These are phyloP conservation scores for Tylopilus sp. DNA, from an alignment of 1,284 basidiomycete genomes.

Conservation along the genomic window DNA sequence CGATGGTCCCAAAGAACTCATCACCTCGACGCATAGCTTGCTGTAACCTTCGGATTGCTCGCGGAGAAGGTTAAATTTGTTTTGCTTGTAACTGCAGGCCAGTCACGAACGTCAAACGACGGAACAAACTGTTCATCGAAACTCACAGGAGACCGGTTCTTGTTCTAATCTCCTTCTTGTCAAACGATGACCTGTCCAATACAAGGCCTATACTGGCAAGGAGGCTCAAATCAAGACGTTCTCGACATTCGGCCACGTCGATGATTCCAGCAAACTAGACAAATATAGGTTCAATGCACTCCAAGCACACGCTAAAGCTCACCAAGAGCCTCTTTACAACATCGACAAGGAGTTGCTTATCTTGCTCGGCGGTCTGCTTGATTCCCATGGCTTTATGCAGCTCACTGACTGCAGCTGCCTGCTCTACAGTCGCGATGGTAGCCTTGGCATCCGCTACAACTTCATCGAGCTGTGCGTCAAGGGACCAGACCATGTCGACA, in stretches of 20 bases:
- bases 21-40: slow-evolving; percentile 83
- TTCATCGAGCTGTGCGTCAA: slow-evolving; percentile 75
- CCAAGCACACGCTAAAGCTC: slow-evolving; percentile 28
- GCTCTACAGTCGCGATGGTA: slow-evolving; percentile 19
- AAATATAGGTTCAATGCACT: slow-evolving; percentile 5
- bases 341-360: slow-evolving; percentile 57
- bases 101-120: slow-evolving; percentile 10
- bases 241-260: slow-evolving; percentile 57
- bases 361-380: slow-evolving; percentile 53
- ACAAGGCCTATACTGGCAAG: slow-evolving; percentile 63
- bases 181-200: slow-evolving; percentile 54
- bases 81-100: slow-evolving; percentile 86
- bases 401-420: slow-evolving; percentile 11
- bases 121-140: neutral
- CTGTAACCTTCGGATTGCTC: slow-evolving; percentile 98
- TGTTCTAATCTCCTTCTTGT: slow-evolving; percentile 73
- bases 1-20: slow-evolving; percentile 72
- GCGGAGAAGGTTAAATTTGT: slow-evolving; percentile 95
- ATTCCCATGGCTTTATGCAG: slow-evolving; percentile 37
- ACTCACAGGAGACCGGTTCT: slow-evolving; percentile 78
- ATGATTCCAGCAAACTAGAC: slow-evolving; percentile 43
- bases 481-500: slow-evolving; percentile 74
- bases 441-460: slow-evolving; percentile 50
- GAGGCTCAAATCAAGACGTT: slow-evolving; percentile 65
- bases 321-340: slow-evolving; percentile 67